Evolutionary conservation across 257 asterid genomes (phyloP), one percentile per base, ranked within the genome.

Genomic region (Jasminum sambac): DNA sequence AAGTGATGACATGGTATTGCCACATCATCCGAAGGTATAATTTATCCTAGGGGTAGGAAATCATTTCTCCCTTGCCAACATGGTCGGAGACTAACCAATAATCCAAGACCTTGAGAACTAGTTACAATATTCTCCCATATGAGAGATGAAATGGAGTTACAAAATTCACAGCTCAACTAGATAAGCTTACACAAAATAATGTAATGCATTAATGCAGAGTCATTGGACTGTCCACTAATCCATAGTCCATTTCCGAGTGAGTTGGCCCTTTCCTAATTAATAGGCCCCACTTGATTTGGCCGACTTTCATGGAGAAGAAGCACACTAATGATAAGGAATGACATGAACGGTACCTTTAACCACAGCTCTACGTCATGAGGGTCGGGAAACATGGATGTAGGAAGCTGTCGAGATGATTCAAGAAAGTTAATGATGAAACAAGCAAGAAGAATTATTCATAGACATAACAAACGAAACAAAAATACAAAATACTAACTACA

Each of bases 351-450:
- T 83, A 93, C 98, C 94, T 90, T 90, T 65, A 91, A 85, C 99
- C 99, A 95, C 78, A 95, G 81, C 74, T 91, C 98, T 43, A 91
- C 55, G 46, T 88, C 81, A 61, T 91, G 95, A 74, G 99, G 99
- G 79, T 95, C 91, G 26, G 98, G 90, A 81, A 95, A 74, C 92
- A 78, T 76, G 2, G 91, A 82, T 68, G 76, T 75, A 25, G 99
- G 95, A 70, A 91, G 48, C 99, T 91, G 84, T 73, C 78, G 21
- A 52, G 16, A 67, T 13, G 21, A 25, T 46, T 66, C 3, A 5
- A 63, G 59, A 38, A 43, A 5, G 14, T 64, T 63, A 55, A 75
- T 42, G 30, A 70, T 25, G 52, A 41, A 60, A 36, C 66, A 52
- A 14, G 41, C 58, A 13, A 71, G 50, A 44, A 61, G 41, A 48